phyloP scores from a whole-genome alignment of 108 stramenopile species.

The Pseudonitzschia delicatissima region DNA sequence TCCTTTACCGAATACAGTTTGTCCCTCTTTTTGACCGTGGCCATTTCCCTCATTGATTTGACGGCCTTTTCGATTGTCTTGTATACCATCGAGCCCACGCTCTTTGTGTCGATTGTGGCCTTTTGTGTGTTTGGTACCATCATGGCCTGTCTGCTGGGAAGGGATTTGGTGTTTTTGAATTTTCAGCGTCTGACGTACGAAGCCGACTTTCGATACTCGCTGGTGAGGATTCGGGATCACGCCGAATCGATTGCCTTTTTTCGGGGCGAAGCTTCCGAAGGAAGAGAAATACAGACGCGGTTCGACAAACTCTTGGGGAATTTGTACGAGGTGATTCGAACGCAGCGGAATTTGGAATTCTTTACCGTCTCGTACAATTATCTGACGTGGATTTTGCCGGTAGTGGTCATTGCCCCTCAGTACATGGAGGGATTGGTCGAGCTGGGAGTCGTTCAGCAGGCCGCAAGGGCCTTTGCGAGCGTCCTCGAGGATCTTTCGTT shows the following conservation, averaged over 20 bases:
- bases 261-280: slow-evolving; percentile 43
- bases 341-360: slow-evolving; percentile 80
- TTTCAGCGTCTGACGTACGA: slow-evolving; percentile 62
- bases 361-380: slow-evolving; percentile 84
- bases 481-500: slow-evolving; percentile 67
- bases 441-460: slow-evolving; percentile 85
- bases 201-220: slow-evolving; percentile 30
- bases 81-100: slow-evolving; percentile 73
- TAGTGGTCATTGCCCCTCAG: slow-evolving; percentile 79
- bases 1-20: slow-evolving; percentile 82
- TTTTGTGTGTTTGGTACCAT: slow-evolving; percentile 74
- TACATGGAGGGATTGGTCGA: slow-evolving; percentile 82
- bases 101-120: slow-evolving; percentile 74
- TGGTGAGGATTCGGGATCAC: slow-evolving; percentile 22
- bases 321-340: slow-evolving; percentile 50
- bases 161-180: slow-evolving; percentile 65
- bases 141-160: slow-evolving; percentile 47
- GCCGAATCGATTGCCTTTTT: slow-evolving; percentile 33
- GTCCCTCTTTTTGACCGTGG: slow-evolving; percentile 75
- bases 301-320: slow-evolving; percentile 63
- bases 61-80: slow-evolving; percentile 82
- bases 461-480: slow-evolving; percentile 66
- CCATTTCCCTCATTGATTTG: slow-evolving; percentile 78
- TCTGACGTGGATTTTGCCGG: slow-evolving; percentile 79
- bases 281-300: slow-evolving; percentile 44